A percentile compares a stretch with the other conserved stretches of the same genome.
Conservation (phyloP, 2,329 filamentous ascomycete species). For the Bisporella sp. region DNA sequence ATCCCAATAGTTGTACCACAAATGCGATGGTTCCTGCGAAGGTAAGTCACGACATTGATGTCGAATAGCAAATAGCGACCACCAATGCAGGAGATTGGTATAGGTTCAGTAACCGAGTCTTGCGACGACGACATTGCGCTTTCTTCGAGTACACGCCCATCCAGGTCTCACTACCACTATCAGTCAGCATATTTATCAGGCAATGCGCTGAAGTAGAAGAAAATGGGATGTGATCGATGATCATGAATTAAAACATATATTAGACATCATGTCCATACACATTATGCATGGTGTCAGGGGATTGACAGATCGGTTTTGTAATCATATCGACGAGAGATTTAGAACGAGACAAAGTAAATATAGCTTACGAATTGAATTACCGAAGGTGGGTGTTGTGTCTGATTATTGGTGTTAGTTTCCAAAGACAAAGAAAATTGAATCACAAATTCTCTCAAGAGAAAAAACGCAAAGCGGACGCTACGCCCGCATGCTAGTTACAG, state of each 20-base stretch:
- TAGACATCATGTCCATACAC: conserved; percentile 39
- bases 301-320: conserved; percentile 73
- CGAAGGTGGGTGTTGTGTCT: too few species aligned
- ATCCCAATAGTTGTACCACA: conserved; percentile 82
- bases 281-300: conserved; percentile 52
- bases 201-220: neutral
- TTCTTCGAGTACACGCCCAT: neutral
- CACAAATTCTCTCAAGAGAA: too few species aligned
- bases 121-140: conserved; percentile 12
- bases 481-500: too few species aligned
- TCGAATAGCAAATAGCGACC: conserved; percentile 88
- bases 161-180: too few species aligned
- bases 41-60: conserved; percentile 66
- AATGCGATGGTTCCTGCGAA: conserved; percentile 76
- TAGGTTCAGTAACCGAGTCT: conserved; percentile 37
- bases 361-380: too few species aligned
- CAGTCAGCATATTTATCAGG: conserved; percentile 4
- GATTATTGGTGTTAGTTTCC: too few species aligned
- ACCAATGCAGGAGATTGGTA: conserved; percentile 75
- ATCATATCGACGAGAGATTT: conserved; percentile 45
- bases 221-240: conserved; percentile 24
- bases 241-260: conserved; percentile 43
- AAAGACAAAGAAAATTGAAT: too few species aligned
- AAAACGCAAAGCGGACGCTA: too few species aligned
- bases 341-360: neutral